phyloP scores from a whole-genome alignment of 2,329 filamentous ascomycete species.

The Nemania diffusa region DNA sequence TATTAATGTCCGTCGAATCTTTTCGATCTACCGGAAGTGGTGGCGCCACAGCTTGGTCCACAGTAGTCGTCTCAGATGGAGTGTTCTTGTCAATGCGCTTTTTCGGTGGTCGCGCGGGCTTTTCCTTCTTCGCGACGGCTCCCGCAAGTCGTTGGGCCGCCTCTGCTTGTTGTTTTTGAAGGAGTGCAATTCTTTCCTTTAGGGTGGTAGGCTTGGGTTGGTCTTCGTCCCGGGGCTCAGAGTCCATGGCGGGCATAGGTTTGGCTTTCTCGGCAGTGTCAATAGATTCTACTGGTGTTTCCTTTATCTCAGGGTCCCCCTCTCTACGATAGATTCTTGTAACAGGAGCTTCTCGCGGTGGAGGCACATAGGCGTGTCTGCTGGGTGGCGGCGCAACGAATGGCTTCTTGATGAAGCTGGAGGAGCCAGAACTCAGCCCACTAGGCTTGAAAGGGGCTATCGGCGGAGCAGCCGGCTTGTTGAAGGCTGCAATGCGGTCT shows the following conservation, averaged over 20 bases:
- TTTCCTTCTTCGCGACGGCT: slow-evolving; percentile 82
- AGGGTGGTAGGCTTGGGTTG: slow-evolving; percentile 91
- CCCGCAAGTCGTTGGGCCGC: slow-evolving; percentile 86
- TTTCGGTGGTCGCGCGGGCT: slow-evolving; percentile 81
- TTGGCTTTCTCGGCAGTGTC: slow-evolving; percentile 77
- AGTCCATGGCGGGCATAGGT: slow-evolving; percentile 57
- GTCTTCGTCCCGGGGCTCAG: slow-evolving; percentile 71
- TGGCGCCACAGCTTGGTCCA: slow-evolving; percentile 51
- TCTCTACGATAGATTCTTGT: slow-evolving; percentile 85
- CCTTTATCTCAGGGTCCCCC: slow-evolving; percentile 80
- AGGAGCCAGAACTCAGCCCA: slow-evolving; percentile 66
- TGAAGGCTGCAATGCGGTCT: slow-evolving; percentile 97
- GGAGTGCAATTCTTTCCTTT: slow-evolving; percentile 92
- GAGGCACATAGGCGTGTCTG: slow-evolving; percentile 88
- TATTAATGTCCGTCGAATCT: slow-evolving; percentile 59
- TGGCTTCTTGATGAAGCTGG: slow-evolving; percentile 91
- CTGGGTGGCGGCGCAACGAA: slow-evolving; percentile 96
- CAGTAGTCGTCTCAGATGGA: slow-evolving; percentile 45
- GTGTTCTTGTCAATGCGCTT: slow-evolving; percentile 66
- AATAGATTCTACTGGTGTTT: slow-evolving; percentile 71
- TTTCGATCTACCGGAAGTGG: slow-evolving; percentile 57
- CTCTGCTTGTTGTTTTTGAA: slow-evolving; percentile 94
- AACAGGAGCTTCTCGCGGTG: slow-evolving; percentile 74
- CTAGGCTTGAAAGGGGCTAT: slow-evolving; percentile 89
- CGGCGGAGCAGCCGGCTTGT: slow-evolving; percentile 86